Percentiles rank a stretch among this genome's conserved stretches.
Evolutionary conservation across 1,284 basidiomycete species (phyloP).

Genomic region (Cystobasidiaceae sp.): DNA sequence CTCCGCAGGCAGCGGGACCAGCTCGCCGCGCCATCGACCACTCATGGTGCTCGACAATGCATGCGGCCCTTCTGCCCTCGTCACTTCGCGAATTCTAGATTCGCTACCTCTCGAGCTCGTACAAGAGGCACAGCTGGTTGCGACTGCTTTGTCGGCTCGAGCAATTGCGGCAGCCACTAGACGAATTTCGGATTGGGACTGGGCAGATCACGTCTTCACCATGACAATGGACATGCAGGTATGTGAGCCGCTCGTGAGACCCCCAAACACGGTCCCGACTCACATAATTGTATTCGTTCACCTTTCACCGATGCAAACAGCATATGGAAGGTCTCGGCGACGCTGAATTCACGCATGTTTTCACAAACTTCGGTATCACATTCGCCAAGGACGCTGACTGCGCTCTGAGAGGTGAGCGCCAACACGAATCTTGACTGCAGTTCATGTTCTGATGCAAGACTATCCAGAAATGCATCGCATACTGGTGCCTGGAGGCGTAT

Average conservation of each 20-base stretch:
- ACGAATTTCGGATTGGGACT: constrained; percentile 1
- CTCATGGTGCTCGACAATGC: constrained; percentile 30
- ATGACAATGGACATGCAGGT: constrained; percentile 23
- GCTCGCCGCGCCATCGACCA: not conserved
- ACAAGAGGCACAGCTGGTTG: constrained; percentile 16
- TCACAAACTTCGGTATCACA: constrained; percentile 26
- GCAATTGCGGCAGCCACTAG: constrained; percentile 9
- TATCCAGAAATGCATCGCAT: constrained; percentile 16
- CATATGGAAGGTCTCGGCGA: constrained; percentile 21
- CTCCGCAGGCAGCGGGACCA: not conserved
- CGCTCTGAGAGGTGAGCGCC: constrained; percentile 7
- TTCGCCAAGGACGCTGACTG: constrained; percentile 16
- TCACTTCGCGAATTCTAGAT: constrained; percentile 3
- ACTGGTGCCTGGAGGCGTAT: constrained; percentile 24
- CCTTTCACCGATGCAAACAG: not conserved
- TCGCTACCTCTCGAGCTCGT: not conserved
- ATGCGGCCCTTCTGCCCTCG: constrained; percentile 14
- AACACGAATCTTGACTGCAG: not conserved
- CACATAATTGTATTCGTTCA: not conserved
- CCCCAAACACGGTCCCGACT: not conserved
- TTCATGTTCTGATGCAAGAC: no score
- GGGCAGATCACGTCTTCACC: constrained; percentile 24
- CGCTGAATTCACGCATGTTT: constrained; percentile 5
- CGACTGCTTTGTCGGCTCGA: constrained; percentile 3
- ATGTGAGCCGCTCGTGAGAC: not conserved